Conservation (phyloP, 345 rosid genomes). For the Streptanthus diversifolius region DNA sequence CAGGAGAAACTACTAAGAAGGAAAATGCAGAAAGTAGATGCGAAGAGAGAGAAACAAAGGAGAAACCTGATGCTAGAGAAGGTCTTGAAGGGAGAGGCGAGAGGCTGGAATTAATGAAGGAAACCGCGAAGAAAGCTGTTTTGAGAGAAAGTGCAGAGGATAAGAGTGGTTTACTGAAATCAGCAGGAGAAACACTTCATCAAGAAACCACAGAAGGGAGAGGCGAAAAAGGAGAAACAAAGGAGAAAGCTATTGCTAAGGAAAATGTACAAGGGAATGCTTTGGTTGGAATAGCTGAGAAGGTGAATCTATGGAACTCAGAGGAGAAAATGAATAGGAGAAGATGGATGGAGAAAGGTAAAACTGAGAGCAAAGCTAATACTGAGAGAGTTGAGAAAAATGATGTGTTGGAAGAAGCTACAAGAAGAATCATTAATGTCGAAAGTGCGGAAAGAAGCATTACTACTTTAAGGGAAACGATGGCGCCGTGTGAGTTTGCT, state of each 20-base stretch:
- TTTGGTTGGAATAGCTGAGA: conserved; percentile 22
- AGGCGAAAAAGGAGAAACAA: background rate
- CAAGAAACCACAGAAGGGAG: conserved; percentile 7
- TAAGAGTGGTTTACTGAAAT: conserved; percentile 6
- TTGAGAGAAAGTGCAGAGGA: conserved; percentile 8
- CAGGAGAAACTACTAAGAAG: background rate
- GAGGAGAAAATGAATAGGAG: conserved; percentile 14
- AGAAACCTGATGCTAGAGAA: background rate
- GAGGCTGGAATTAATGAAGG: background rate
- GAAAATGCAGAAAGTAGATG: background rate
- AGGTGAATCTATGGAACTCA: conserved; percentile 27
- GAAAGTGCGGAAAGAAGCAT: conserved; percentile 19
- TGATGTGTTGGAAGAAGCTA: conserved; percentile 20
- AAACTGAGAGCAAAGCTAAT: background rate
- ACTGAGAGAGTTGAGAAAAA: conserved; percentile 16
- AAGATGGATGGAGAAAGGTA: conserved; percentile 10
- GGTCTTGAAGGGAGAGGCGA: background rate
- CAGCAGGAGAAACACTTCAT: background rate
- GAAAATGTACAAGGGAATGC: conserved; percentile 7
- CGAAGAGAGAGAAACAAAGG: background rate
- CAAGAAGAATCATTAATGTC: conserved; percentile 11
- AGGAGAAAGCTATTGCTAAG: conserved; percentile 7
- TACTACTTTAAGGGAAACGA: background rate
- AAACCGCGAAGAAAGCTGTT: conserved; percentile 15
- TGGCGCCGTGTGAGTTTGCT: background rate